These are phyloP conservation scores for Didymella pomorum DNA, from an alignment of 2,329 filamentous ascomycete genomes.

Conservation along the genomic window DNA sequence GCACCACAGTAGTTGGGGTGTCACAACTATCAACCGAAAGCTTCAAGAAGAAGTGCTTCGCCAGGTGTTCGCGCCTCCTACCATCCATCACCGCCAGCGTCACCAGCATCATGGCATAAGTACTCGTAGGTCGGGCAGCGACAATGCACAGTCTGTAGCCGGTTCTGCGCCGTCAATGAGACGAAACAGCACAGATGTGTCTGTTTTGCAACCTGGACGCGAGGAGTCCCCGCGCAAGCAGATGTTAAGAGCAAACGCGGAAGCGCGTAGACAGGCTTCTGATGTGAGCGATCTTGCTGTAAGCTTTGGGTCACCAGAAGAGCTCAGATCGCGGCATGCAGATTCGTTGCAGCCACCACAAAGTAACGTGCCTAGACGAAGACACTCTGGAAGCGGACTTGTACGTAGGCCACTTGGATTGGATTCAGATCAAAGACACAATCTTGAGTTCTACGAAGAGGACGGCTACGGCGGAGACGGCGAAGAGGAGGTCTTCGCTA, in stretches of 20 bases:
- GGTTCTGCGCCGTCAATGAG: constrained; percentile 47
- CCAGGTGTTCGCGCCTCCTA: constrained; percentile 86
- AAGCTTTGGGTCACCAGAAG: constrained; percentile 22
- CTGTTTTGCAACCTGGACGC: constrained; percentile 36
- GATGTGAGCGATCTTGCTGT: constrained; percentile 25
- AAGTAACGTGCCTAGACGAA: constrained; percentile 59
- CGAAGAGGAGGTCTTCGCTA: constrained; percentile 73
- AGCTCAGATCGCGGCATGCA: constrained; percentile 10
- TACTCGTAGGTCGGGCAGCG: constrained; percentile 47
- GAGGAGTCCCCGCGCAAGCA: constrained; percentile 53
- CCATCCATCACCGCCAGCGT: constrained; percentile 80
- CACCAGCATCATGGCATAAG: constrained; percentile 72
- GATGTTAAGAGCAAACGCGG: constrained; percentile 54
- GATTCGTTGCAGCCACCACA: constrained; percentile 43
- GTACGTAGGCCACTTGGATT: constrained; percentile 76
- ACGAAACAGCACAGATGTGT: constrained; percentile 51
- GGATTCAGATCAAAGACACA: constrained; percentile 68
- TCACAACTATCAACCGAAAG: constrained; percentile 87
- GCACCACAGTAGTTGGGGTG: constrained; percentile 75
- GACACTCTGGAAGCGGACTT: constrained; percentile 88
- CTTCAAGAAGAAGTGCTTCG: constrained; percentile 91
- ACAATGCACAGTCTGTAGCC: constrained; percentile 36
- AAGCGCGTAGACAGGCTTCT: constrained; percentile 48
- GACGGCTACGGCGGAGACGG: constrained; percentile 84
- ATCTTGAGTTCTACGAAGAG: constrained; percentile 90